phyloP scores from a whole-genome alignment of 1,284 basidiomycete genomes.

The Melampsora americana region DNA sequence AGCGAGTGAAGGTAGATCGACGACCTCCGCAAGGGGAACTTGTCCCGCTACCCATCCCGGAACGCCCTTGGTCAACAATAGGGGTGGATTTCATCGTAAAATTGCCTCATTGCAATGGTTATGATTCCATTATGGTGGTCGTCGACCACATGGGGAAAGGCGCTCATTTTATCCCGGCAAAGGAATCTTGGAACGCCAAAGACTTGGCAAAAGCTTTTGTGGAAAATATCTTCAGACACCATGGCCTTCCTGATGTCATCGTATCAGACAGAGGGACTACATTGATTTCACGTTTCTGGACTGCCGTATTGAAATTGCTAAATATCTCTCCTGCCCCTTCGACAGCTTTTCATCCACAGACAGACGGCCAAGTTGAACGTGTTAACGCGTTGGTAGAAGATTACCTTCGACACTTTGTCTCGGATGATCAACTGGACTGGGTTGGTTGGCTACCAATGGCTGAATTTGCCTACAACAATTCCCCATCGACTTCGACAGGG shows the following conservation, averaged over 20 bases:
- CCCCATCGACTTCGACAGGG: conserved; percentile 49
- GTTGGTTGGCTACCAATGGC: conserved; percentile 46
- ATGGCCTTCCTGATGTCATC: conserved; percentile 52
- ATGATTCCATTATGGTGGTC: conserved; percentile 48
- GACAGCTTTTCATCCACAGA: conserved; percentile 14
- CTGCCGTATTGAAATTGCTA: background rate
- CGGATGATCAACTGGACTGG: conserved; percentile 45
- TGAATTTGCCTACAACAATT: conserved; percentile 54
- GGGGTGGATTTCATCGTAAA: conserved; percentile 47
- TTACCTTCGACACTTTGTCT: conserved; percentile 49
- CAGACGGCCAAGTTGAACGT: conserved; percentile 8
- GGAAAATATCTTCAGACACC: conserved; percentile 8
- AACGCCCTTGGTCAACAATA: conserved; percentile 43
- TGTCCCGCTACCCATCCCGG: background rate
- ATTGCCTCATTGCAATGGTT: conserved; percentile 32
- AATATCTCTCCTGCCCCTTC: conserved; percentile 51
- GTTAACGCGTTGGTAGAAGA: conserved; percentile 23
- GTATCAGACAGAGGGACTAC: conserved; percentile 54
- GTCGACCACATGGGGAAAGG: conserved; percentile 46
- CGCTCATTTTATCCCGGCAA: conserved; percentile 17
- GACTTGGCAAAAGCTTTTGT: conserved; percentile 5
- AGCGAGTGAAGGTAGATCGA: background rate
- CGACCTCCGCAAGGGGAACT: background rate
- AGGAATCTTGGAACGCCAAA: background rate
- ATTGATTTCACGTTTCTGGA: conserved; percentile 52